These are phyloP conservation scores for Elongisporangium senticosum DNA, from an alignment of 352 stramenopile genomes.

Conservation along the genomic window DNA sequence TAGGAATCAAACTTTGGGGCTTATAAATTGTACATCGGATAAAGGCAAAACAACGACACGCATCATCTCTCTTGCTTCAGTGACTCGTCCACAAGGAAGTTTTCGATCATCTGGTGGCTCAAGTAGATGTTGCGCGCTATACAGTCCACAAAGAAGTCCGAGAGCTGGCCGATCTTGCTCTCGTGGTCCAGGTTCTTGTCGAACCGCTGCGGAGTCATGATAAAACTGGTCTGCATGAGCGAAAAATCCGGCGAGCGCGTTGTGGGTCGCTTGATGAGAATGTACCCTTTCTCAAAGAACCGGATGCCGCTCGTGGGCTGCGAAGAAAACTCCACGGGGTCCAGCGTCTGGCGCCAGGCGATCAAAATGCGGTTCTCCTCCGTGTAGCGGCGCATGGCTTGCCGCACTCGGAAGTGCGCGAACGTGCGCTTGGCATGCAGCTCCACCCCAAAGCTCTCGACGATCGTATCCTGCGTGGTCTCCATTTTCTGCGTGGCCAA, in stretches of 20 bases:
- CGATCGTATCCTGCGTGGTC: conserved; percentile 48
- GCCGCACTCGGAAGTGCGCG: conserved; percentile 44
- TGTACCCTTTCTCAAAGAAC: conserved; percentile 55
- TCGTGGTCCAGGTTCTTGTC: conserved; percentile 20
- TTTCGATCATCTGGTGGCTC: conserved; percentile 49
- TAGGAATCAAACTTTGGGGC: not conserved
- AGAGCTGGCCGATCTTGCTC: conserved; percentile 15
- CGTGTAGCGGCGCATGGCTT: too few species aligned
- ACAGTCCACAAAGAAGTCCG: conserved; percentile 29
- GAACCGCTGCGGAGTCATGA: conserved; percentile 43
- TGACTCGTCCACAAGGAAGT: conserved; percentile 33
- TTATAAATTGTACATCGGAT: not conserved
- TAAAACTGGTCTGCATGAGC: conserved; percentile 47
- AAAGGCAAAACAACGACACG: not conserved
- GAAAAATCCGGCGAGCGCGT: conserved; percentile 24
- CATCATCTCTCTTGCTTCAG: conserved; percentile 7
- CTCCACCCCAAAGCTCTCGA: conserved; percentile 56
- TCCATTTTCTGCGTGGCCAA: conserved; percentile 21
- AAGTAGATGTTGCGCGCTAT: conserved; percentile 29
- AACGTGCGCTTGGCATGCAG: conserved; percentile 45
- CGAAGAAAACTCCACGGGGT: conserved; percentile 43
- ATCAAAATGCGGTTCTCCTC: too few species aligned
- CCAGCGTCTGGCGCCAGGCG: conserved; percentile 47
- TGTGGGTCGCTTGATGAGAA: conserved; percentile 33
- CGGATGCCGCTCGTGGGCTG: conserved; percentile 29